Evolutionary conservation across 441 rosid genomes (phyloP), one percentile per base, ranked within the genome.

Genomic region (Erodium trifolium): DNA sequence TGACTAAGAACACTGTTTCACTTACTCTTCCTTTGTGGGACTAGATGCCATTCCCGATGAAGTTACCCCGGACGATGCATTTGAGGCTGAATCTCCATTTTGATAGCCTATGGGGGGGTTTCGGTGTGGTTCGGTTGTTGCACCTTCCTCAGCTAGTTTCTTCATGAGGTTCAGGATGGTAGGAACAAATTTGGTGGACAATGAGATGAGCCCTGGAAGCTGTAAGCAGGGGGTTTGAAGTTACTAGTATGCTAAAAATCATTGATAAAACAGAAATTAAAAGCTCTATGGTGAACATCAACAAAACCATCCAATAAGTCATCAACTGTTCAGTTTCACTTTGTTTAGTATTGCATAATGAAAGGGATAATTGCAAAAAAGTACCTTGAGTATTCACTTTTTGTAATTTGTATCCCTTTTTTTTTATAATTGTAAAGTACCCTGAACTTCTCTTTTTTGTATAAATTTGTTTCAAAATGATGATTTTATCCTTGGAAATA

Each of bases 201-300:
- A 74, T 69, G 97, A 86, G 66, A 94, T 72, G 65, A 94, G 86
- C 73, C 98, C 99, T 10, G 99, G 94, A 65, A 94, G 87, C 99
- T 94, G 90, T 68, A 77, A 65, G 71, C 39, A 64, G 34, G 68
- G 12, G 4, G 31, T 19, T 10, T 60, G 34, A 4, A 6, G 64
- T 60, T 60, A 41, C 34, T 10, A 27, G 63, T 19, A 27, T 60
- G 12, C 12, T 60, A 18, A 60, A 60, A 60, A 60, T 7, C 31
- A 19, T 60, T 60, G 64, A 60, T 19, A 3, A 27, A 60, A 60
- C 34, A 60, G 2, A 19, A 18, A 19, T 8, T 10, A 11, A 18
- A 57, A 18, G 1, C 9, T 16, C 63, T 57, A 57, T 18, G 10
- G 29, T 57, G 11, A 17, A 17, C 29, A 19, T 57, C 27, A 2